Conservation (phyloP, 257 asterid species). For the Agastache rugosa region DNA sequence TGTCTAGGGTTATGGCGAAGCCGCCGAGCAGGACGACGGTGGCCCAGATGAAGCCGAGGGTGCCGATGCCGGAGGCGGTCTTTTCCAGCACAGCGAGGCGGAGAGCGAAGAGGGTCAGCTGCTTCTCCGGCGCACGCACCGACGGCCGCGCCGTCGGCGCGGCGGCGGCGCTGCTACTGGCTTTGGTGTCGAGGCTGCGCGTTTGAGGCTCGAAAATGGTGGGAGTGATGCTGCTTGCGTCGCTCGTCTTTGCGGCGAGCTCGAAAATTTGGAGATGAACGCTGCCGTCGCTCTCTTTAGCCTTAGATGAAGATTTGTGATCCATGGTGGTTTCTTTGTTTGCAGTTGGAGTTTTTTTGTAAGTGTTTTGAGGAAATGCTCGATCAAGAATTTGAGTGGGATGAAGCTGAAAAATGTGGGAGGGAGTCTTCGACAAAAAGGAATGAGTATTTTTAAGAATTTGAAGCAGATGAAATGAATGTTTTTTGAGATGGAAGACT, state of each 20-base stretch:
- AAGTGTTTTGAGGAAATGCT: background rate
- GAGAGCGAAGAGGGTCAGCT: constrained; percentile 87
- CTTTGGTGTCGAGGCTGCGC: constrained; percentile 42
- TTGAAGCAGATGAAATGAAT: background rate
- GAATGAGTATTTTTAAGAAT: background rate
- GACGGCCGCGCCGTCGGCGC: constrained; percentile 27
- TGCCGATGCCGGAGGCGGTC: constrained; percentile 84
- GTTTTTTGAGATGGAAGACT: background rate
- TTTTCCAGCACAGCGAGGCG: constrained; percentile 89
- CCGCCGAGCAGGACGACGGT: constrained; percentile 97
- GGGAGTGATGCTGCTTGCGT: constrained; percentile 45
- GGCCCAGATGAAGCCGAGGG: constrained; percentile 95
- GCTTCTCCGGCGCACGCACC: constrained; percentile 78
- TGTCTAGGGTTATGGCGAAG: constrained; percentile 75
- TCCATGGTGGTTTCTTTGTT: constrained; percentile 43
- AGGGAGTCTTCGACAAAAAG: too few relatives aligned
- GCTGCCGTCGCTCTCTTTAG: constrained; percentile 53
- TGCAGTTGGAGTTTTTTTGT: too few relatives aligned
- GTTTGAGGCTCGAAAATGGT: constrained; percentile 55
- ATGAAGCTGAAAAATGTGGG: too few relatives aligned
- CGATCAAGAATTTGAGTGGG: background rate
- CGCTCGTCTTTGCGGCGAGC: constrained; percentile 36
- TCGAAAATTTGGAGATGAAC: constrained; percentile 64
- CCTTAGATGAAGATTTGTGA: constrained; percentile 48
- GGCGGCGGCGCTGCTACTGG: constrained; percentile 43